These are phyloP conservation scores for Knoxdaviesia capensis DNA, from an alignment of 2,329 filamentous ascomycete species.

Conservation along the genomic window DNA sequence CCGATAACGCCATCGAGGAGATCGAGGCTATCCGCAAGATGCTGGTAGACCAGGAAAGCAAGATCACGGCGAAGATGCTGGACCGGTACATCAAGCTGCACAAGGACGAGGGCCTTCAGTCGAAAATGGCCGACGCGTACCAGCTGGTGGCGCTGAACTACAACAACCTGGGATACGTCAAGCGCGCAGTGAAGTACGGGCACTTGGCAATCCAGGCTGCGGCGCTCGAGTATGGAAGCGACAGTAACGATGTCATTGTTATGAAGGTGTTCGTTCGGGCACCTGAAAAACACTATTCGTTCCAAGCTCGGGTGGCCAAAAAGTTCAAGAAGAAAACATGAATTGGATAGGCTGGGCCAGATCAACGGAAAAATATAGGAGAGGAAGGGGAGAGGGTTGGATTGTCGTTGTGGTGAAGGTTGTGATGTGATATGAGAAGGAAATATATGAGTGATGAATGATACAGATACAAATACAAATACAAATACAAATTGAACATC, in stretches of 20 bases:
- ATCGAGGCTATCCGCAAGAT: slow-evolving; percentile 10
- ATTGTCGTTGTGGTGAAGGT: too few relatives aligned
- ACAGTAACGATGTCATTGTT: slow-evolving; percentile 3
- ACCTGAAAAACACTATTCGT: slow-evolving; percentile 1
- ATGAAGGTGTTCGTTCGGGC: slow-evolving; percentile 2
- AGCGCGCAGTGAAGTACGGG: slow-evolving; percentile 17
- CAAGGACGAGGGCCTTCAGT: slow-evolving; percentile 18
- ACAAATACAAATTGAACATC: too few relatives aligned
- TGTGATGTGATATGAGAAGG: too few relatives aligned
- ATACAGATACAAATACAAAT: too few relatives aligned
- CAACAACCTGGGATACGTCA: slow-evolving; percentile 18
- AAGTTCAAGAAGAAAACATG: too few relatives aligned
- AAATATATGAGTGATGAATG: too few relatives aligned
- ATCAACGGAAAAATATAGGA: too few relatives aligned
- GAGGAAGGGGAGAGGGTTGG: too few relatives aligned
- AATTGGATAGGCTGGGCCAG: too few relatives aligned
- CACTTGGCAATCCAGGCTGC: slow-evolving; percentile 16
- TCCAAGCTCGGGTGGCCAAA: too few relatives aligned
- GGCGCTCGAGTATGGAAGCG: slow-evolving; percentile 6
- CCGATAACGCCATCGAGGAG: slow-evolving; percentile 17
- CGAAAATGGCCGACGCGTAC: slow-evolving; percentile 15
- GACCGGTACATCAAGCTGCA: slow-evolving; percentile 18
- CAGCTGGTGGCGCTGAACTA: slow-evolving; percentile 17
- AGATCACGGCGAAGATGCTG: slow-evolving; percentile 13
- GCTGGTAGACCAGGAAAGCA: slow-evolving; percentile 1